Evolutionary conservation across 805 yeast species (phyloP), one percentile per base, ranked within the genome.

Genomic region (Naumovozyma castellii): DNA sequence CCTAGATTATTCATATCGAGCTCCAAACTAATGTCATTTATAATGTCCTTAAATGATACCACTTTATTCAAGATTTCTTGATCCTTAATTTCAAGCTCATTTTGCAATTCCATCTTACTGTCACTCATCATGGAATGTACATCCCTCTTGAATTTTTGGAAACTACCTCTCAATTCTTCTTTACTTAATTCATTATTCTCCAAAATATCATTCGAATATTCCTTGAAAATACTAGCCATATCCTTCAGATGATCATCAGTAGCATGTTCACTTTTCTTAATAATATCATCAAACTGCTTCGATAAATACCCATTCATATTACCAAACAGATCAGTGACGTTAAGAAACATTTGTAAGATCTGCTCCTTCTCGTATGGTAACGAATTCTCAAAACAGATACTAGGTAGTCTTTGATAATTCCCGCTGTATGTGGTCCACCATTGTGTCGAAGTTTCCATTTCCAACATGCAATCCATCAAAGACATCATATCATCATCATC

Each of bases 371-470:
- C 75, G 47, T 54, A 72, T 0, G 79, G 78, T 1, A 71, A 45
- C 0, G 75, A 62, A 35, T 72, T 70, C 41, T 73, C 76, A 44
- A 61, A 58, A 49, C 87, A 81, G 0, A 78, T 61, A 2, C 67
- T 64, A 2, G 73, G 64, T 3, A 80, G 60, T 25, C 72, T 68
- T 35, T 77, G 67, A 53, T 73, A 79, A 49, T 79, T 73, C 0
- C 85, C 85, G 45, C 78, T 78, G 51, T 72, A 80, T 0, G 80
- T 76, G 0, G 87, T 79, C 90, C 90, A 81, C 71, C 80, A 75
- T 47, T 79, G 82, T 0, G 76, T 65, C 2, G 65, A 59, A 17
- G 49, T 49, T 40, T 73, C 73, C 31, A 75, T 44, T 2, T 62
- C 57, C 3, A 46, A 37, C 22, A 75, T 59, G 43, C 81, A 76